These are phyloP conservation scores for Cordyceps fumosorosea DNA, from an alignment of 2,329 filamentous ascomycete genomes.

Conservation along the genomic window DNA sequence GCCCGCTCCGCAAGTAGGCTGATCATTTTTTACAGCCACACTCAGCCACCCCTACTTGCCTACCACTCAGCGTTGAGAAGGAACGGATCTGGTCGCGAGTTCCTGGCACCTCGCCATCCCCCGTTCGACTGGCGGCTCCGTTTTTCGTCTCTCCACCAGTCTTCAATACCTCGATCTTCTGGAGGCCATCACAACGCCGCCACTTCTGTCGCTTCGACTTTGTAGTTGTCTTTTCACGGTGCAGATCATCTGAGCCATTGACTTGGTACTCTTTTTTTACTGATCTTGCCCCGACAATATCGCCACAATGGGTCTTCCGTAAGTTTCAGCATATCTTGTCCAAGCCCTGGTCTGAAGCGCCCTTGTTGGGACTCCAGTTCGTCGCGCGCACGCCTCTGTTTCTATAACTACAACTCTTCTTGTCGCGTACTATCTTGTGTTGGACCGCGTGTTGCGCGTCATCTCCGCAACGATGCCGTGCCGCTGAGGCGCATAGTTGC, in stretches of 20 bases:
- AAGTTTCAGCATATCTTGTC: conserved; percentile 26
- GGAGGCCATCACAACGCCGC: conserved; percentile 9
- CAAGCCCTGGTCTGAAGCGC: not conserved
- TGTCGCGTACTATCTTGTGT: not conserved
- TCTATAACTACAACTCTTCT: not conserved
- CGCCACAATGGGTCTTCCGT: conserved; percentile 40
- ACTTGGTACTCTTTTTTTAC: conserved; percentile 1
- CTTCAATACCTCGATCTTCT: conserved; percentile 6
- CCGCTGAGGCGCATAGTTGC: not conserved
- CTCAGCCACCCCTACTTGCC: not conserved
- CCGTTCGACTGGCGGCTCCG: conserved; percentile 9
- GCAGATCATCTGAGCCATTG: conserved; percentile 10
- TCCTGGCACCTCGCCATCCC: conserved; percentile 1
- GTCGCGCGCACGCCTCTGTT: not conserved
- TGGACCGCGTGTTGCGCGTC: not conserved
- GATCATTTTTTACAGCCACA: not conserved
- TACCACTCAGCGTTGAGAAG: not conserved
- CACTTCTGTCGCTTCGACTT: not conserved
- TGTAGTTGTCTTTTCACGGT: not conserved
- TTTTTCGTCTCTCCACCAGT: conserved; percentile 14
- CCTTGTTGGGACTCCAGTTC: not conserved
- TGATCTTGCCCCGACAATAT: not conserved
- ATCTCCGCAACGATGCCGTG: not conserved
- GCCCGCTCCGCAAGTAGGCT: not conserved
- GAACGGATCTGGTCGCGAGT: not conserved